phyloP scores from a whole-genome alignment of 768 basidiomycete genomes.

The Coprinopsis sp. region DNA sequence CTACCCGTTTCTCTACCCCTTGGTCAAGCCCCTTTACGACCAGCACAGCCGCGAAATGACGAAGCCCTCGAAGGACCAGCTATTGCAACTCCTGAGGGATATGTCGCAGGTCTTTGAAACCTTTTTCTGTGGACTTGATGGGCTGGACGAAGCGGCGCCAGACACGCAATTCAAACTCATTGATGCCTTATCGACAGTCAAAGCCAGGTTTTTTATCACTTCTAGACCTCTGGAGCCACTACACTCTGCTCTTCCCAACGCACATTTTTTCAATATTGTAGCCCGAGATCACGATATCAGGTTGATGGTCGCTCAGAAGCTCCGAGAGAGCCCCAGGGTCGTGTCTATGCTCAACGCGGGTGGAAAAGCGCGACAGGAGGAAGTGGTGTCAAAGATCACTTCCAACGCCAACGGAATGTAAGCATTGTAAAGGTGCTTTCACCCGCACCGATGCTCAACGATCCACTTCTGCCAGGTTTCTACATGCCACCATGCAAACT shows the following conservation, averaged over 20 bases:
- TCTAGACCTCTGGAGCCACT: background rate
- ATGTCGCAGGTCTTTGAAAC: background rate
- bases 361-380: too few relatives aligned
- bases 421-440: too few relatives aligned
- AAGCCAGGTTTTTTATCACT: background rate
- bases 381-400: too few relatives aligned
- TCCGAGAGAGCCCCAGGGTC: too few relatives aligned
- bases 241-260: background rate
- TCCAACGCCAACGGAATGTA: too few relatives aligned
- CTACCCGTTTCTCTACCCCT: background rate
- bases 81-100: background rate
- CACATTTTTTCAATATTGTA: background rate
- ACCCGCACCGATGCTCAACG: too few relatives aligned
- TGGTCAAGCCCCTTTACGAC: background rate
- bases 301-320: background rate
- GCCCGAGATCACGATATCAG: slow-evolving; percentile 1
- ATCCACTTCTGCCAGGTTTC: too few relatives aligned
- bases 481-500: too few relatives aligned
- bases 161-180: background rate
- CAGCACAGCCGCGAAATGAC: background rate
- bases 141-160: slow-evolving; percentile 1
- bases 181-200: background rate
- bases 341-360: too few relatives aligned
- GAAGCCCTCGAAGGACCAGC: background rate
- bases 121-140: background rate